Conservation (phyloP, 1,284 basidiomycete species). For the Marasmius tenuissimus region DNA sequence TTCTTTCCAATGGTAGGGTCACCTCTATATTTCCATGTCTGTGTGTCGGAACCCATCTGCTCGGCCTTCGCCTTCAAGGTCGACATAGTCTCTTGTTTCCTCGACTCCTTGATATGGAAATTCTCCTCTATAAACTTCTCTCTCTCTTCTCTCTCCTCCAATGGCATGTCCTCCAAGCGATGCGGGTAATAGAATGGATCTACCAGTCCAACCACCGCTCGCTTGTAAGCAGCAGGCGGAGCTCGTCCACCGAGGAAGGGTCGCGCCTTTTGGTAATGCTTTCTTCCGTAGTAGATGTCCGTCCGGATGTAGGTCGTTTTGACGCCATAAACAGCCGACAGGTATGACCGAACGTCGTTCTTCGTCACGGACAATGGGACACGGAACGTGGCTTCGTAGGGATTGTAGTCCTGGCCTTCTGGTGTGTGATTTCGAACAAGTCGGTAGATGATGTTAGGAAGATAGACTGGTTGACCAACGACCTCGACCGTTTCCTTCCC, state of each 20-base stretch:
- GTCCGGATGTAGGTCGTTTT: constrained; percentile 92
- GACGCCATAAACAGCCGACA: constrained; percentile 82
- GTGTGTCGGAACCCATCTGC: constrained; percentile 40
- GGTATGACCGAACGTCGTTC: constrained; percentile 87
- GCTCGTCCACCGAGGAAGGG: constrained; percentile 32
- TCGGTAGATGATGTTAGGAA: constrained; percentile 85
- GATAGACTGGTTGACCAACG: constrained; percentile 81
- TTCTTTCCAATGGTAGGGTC: constrained; percentile 22
- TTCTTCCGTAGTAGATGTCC: constrained; percentile 67
- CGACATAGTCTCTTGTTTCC: constrained; percentile 23
- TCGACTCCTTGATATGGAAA: constrained; percentile 48
- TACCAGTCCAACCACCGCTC: constrained; percentile 84
- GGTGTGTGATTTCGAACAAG: constrained; percentile 86
- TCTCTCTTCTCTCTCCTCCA: constrained; percentile 49
- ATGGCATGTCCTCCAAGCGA: constrained; percentile 73
- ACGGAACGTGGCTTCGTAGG: constrained; percentile 93
- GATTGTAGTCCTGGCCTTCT: constrained; percentile 82
- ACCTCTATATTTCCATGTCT: constrained; percentile 43
- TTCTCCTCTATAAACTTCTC: constrained; percentile 61
- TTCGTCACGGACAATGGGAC: constrained; percentile 87
- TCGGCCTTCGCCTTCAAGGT: constrained; percentile 40
- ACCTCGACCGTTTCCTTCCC: constrained; percentile 48
- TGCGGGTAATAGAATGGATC: constrained; percentile 92
- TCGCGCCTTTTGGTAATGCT: constrained; percentile 32
- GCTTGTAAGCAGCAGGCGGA: constrained; percentile 65